Conservation (phyloP, 1,139 yeast species). For the Kurtzmaniella quercitrusa region DNA sequence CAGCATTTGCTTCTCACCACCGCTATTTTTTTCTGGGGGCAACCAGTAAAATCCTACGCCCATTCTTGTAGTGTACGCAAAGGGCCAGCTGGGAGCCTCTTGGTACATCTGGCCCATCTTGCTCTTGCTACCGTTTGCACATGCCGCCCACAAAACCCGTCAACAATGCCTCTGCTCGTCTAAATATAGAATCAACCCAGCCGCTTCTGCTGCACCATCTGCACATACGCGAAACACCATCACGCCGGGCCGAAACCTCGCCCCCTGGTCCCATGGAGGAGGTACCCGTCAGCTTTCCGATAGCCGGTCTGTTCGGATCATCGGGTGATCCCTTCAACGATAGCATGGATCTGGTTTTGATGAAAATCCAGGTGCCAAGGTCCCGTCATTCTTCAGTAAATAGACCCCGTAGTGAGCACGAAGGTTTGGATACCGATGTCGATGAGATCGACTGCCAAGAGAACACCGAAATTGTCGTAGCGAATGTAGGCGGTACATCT, state of each 20-base stretch:
- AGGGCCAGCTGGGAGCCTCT: too few relatives aligned
- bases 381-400: neutral
- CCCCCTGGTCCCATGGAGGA: conserved; percentile 10
- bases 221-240: too few relatives aligned
- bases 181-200: neutral
- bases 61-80: too few relatives aligned
- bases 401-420: neutral
- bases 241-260: neutral
- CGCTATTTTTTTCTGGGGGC: too few relatives aligned
- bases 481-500: neutral
- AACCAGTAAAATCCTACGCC: too few relatives aligned
- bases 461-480: neutral
- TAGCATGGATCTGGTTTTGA: conserved; percentile 26
- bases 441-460: neutral
- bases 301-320: conserved; percentile 10
- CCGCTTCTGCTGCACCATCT: neutral
- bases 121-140: too few relatives aligned
- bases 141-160: neutral
- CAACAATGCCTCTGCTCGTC: neutral
- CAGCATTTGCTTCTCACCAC: too few relatives aligned
- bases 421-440: neutral
- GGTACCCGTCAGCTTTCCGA: conserved; percentile 10
- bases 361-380: conserved; percentile 4
- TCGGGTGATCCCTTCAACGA: conserved; percentile 38
- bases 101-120: too few relatives aligned